phyloP scores from a whole-genome alignment of 805 yeast species.

The Cyberlindnera sargentensis region DNA sequence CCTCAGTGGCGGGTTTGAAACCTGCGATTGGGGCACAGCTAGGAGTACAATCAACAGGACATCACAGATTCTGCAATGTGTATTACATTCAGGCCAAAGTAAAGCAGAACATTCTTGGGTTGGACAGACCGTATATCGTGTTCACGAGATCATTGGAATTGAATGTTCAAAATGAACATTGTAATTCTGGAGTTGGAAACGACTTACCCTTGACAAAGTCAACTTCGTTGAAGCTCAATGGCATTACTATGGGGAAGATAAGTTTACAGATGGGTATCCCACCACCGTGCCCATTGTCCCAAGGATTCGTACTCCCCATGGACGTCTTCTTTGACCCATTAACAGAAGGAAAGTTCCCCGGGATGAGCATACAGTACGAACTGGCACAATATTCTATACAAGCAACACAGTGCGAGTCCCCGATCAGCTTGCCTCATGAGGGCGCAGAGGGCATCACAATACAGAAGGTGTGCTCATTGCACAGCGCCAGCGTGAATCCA shows the following conservation, averaged over 20 bases:
- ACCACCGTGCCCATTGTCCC: background rate
- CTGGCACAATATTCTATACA: background rate
- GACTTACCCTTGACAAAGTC: slow-evolving; percentile 2
- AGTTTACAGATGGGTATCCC: background rate
- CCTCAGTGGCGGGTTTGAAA: slow-evolving; percentile 12
- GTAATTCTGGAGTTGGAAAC: slow-evolving; percentile 8
- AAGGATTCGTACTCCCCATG: background rate
- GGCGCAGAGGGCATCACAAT: background rate
- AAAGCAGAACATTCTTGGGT: slow-evolving; percentile 9
- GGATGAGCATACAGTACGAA: background rate
- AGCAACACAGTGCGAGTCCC: background rate
- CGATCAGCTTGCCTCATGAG: background rate
- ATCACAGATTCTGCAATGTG: slow-evolving; percentile 9
- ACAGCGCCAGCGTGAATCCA: background rate
- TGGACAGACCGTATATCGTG: slow-evolving; percentile 11
- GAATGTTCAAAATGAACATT: slow-evolving; percentile 3
- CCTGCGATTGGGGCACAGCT: slow-evolving; percentile 5
- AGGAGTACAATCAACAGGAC: background rate
- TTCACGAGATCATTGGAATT: slow-evolving; percentile 16
- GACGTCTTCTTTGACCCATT: slow-evolving; percentile 1
- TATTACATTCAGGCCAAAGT: slow-evolving; percentile 12
- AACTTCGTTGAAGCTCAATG: background rate
- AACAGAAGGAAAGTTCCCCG: background rate
- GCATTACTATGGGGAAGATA: background rate
- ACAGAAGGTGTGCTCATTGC: slow-evolving; percentile 10